These are phyloP conservation scores for Diversispora epigaea DNA, from an alignment of 192 early-diverging fungal species.

Conservation along the genomic window DNA sequence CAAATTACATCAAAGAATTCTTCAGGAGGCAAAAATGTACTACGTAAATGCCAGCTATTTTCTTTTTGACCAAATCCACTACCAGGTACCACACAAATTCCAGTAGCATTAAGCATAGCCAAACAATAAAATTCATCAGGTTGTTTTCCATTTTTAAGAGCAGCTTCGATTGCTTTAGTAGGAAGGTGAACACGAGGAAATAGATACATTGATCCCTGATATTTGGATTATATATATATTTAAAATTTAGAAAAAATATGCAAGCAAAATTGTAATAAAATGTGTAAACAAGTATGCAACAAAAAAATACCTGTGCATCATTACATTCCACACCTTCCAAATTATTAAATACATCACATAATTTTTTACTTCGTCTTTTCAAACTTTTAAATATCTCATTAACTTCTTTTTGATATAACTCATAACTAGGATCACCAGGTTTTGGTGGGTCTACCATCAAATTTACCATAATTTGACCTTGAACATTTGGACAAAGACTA, in stretches of 20 bases:
- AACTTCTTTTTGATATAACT: slow-evolving; percentile 70
- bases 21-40: slow-evolving; percentile 94
- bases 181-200: slow-evolving; percentile 85
- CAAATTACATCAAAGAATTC: slow-evolving; percentile 91
- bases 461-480: slow-evolving; percentile 93
- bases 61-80: slow-evolving; percentile 89
- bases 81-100: slow-evolving; percentile 95
- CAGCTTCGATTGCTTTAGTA: slow-evolving; percentile 73
- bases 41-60: slow-evolving; percentile 93
- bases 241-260: background rate
- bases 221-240: background rate
- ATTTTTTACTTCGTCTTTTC: slow-evolving; percentile 70
- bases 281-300: background rate
- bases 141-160: slow-evolving; percentile 64
- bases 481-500: slow-evolving; percentile 90
- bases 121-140: slow-evolving; percentile 91
- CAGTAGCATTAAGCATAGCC: slow-evolving; percentile 89
- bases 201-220: slow-evolving; percentile 92
- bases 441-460: slow-evolving; percentile 91
- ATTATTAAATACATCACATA: slow-evolving; percentile 75
- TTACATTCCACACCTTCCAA: slow-evolving; percentile 86
- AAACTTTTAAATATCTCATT: slow-evolving; percentile 78
- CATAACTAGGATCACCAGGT: slow-evolving; percentile 76
- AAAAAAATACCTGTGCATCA: slow-evolving; percentile 51
- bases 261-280: background rate